phyloP scores from a whole-genome alignment of 2,329 filamentous ascomycete species.

The Fusarium sp. region DNA sequence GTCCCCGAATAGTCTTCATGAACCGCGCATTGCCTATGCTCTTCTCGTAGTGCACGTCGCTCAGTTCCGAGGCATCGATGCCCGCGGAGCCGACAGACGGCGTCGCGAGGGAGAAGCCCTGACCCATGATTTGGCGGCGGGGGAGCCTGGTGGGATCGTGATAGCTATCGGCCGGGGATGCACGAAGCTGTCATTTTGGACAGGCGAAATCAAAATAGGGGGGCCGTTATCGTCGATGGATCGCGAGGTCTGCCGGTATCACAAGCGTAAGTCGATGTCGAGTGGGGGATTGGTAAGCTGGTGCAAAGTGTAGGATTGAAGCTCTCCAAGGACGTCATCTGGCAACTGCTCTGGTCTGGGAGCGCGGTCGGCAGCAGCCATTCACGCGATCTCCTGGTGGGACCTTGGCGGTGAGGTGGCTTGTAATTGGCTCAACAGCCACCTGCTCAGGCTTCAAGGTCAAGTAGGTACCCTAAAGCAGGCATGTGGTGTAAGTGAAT shows the following conservation, averaged over 20 bases:
- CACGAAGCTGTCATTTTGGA: constrained; percentile 46
- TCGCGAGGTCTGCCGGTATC: background rate
- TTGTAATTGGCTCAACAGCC: constrained; percentile 23
- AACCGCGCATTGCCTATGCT: constrained; percentile 93
- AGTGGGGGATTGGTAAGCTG: background rate
- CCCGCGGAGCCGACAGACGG: constrained; percentile 92
- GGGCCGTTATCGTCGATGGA: background rate
- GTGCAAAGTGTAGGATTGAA: constrained; percentile 22
- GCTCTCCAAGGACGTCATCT: constrained; percentile 38
- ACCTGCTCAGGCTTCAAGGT: too few relatives aligned
- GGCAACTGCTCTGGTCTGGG: constrained; percentile 13
- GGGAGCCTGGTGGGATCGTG: constrained; percentile 37
- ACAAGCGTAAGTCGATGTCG: background rate
- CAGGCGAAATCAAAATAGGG: background rate
- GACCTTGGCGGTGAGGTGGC: constrained; percentile 1
- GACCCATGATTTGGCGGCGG: constrained; percentile 78
- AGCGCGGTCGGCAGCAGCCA: constrained; percentile 24
- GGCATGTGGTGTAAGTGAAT: background rate
- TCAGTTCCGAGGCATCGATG: constrained; percentile 93
- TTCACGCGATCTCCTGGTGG: constrained; percentile 32
- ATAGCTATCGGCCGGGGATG: constrained; percentile 45
- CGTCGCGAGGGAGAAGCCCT: constrained; percentile 94
- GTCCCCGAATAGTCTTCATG: constrained; percentile 95
- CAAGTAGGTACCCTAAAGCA: background rate
- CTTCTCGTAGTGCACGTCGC: constrained; percentile 92